A percentile compares a stretch with the other conserved stretches of the same genome.
Conservation (phyloP, 2,329 filamentous ascomycete genomes). For the Pseudogymnoascus sp. region DNA sequence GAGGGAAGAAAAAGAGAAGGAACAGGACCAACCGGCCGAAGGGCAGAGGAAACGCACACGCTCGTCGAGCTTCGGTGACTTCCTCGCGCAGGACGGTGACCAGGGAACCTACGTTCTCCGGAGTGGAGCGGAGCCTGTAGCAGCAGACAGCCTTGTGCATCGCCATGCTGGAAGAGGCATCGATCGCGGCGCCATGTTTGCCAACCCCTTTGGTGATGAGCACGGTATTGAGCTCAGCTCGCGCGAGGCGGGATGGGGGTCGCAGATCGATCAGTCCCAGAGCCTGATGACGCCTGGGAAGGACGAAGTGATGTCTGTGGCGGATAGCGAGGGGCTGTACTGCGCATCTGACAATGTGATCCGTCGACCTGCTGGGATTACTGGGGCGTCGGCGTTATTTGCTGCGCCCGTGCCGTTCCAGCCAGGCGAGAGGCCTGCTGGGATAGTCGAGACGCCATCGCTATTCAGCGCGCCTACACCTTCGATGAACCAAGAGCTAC, state of each 20-base stretch:
- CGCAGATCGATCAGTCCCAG: constrained; percentile 32
- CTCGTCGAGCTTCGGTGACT: constrained; percentile 47
- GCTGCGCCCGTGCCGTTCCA: constrained; percentile 5
- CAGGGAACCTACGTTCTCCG: constrained; percentile 52
- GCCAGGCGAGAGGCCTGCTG: neutral
- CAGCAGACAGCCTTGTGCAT: constrained; percentile 34
- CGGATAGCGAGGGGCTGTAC: constrained; percentile 40
- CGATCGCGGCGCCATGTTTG: constrained; percentile 38
- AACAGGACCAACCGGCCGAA: constrained; percentile 20
- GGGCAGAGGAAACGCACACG: constrained; percentile 26
- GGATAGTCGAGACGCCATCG: constrained; percentile 26
- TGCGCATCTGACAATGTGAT: constrained; percentile 44
- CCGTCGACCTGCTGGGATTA: neutral
- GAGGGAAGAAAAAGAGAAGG: constrained; percentile 42
- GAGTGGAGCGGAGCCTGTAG: constrained; percentile 41
- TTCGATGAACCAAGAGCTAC: constrained; percentile 15
- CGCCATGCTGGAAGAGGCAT: constrained; percentile 43
- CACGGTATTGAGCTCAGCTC: constrained; percentile 24
- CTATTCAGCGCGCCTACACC: constrained; percentile 15
- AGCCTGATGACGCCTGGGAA: constrained; percentile 37
- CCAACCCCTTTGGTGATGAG: constrained; percentile 49
- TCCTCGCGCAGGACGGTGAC: constrained; percentile 44
- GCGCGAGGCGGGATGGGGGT: constrained; percentile 32
- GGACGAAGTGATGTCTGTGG: constrained; percentile 42
- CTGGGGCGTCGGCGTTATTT: constrained; percentile 13